These are phyloP conservation scores for Plasmodium gonderi DNA, from an alignment of 169 alveolate genomes.

Conservation along the genomic window DNA sequence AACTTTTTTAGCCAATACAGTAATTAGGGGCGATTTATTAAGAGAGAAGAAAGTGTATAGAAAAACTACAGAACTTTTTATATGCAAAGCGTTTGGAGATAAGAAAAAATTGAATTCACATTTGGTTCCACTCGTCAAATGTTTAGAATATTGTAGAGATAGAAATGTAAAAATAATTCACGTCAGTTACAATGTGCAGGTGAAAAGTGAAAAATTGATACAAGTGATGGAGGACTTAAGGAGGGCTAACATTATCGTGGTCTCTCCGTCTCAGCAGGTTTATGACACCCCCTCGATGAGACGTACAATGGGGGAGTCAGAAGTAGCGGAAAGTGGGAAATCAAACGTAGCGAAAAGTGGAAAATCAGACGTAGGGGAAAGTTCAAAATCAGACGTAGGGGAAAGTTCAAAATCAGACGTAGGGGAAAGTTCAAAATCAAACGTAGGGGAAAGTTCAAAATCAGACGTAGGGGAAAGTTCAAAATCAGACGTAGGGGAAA, in stretches of 20 bases:
- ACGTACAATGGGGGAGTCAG: background rate
- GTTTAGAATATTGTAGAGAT: conserved; percentile 37
- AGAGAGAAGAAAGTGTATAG: background rate
- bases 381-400: too few relatives aligned
- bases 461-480: too few relatives aligned
- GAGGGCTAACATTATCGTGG: background rate
- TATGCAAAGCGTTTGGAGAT: conserved; percentile 26
- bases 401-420: too few relatives aligned
- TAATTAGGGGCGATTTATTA: conserved; percentile 9
- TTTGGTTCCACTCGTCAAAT: conserved; percentile 19
- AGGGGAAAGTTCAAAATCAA: too few relatives aligned
- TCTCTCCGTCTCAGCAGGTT: background rate
- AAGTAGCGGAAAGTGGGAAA: too few relatives aligned
- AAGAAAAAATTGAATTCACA: background rate
- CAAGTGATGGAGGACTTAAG: conserved; percentile 9
- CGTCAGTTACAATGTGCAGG: conserved; percentile 25
- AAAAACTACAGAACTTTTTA: background rate
- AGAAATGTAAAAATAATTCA: conserved; percentile 17
- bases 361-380: too few relatives aligned
- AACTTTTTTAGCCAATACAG: background rate
- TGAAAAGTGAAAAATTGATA: conserved; percentile 16
- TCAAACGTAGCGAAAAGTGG: too few relatives aligned
- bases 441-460: too few relatives aligned
- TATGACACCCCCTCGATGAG: too few relatives aligned
- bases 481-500: too few relatives aligned